Percentiles rank a stretch among this genome's conserved stretches.
These are phyloP conservation scores for Phytophthora niederhauseri DNA, from an alignment of 352 stramenopile genomes.

Conservation along the genomic window DNA sequence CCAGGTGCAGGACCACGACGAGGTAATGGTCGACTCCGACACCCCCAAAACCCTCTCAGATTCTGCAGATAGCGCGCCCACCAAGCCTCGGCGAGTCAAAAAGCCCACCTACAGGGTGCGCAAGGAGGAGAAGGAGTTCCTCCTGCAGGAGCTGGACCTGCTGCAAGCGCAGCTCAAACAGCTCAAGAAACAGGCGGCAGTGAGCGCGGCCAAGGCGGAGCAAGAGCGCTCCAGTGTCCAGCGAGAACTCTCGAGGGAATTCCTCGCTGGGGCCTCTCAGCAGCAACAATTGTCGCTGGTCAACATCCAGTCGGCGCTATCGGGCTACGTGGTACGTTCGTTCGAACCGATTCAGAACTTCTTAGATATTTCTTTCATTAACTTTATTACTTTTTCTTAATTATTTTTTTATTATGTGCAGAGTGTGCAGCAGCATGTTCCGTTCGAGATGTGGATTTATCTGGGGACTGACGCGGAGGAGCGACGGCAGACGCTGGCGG, in stretches of 20 bases:
- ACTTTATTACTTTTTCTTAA: not conserved
- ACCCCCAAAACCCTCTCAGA: constrained; percentile 1
- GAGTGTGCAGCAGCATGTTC: constrained; percentile 41
- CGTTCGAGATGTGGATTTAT: constrained; percentile 53
- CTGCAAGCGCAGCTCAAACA: constrained; percentile 35
- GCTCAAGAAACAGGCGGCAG: constrained; percentile 24
- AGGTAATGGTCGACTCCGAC: constrained; percentile 7
- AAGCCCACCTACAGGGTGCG: constrained; percentile 34
- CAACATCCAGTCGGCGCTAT: constrained; percentile 41
- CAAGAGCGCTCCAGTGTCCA: constrained; percentile 13
- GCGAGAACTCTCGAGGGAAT: constrained; percentile 18
- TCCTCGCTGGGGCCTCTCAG: constrained; percentile 18
- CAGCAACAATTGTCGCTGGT: constrained; percentile 37
- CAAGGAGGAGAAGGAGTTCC: constrained; percentile 44
- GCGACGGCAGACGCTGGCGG: constrained; percentile 38
- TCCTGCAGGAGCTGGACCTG: constrained; percentile 39
- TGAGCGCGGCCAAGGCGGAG: constrained; percentile 17
- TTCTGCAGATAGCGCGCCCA: constrained; percentile 13
- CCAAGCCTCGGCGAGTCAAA: constrained; percentile 13
- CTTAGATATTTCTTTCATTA: not conserved
- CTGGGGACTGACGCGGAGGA: constrained; percentile 37
- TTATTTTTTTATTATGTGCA: constrained; percentile 9
- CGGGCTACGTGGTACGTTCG: constrained; percentile 30
- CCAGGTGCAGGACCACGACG: constrained; percentile 17
- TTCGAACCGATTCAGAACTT: not conserved